Percentiles rank a stretch among this genome's conserved stretches.
Evolutionary conservation across 2,329 filamentous ascomycete species (phyloP).

Genomic region (Phialophora chinensis): DNA sequence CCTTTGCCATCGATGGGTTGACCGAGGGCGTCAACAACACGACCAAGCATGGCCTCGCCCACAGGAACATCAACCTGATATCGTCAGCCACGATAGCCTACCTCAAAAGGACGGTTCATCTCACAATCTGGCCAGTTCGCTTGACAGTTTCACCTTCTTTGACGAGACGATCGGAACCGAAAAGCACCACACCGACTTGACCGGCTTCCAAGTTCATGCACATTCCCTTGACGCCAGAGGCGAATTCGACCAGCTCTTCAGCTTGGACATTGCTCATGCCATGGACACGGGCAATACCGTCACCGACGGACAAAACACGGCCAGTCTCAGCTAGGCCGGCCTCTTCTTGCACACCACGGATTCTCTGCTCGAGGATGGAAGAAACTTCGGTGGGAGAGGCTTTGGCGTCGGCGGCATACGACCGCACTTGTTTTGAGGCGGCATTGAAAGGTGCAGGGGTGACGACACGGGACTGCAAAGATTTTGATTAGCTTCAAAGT

Average conservation of each 20-base stretch:
- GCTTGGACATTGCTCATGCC: slow-evolving; percentile 99
- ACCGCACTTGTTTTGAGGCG: slow-evolving; percentile 74
- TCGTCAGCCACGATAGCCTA: slow-evolving; percentile 36
- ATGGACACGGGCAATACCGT: slow-evolving; percentile 99
- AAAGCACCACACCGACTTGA: slow-evolving; percentile 99
- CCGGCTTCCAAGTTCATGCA: slow-evolving; percentile 99
- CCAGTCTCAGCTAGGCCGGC: slow-evolving; percentile 96
- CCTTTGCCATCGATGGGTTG: slow-evolving; percentile 99
- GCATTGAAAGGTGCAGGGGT: slow-evolving; percentile 77
- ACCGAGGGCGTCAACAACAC: slow-evolving; percentile 97
- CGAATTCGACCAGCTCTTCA: slow-evolving; percentile 99
- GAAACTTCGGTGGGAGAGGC: slow-evolving; percentile 97
- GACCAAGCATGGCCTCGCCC: slow-evolving; percentile 88
- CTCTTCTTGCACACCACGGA: slow-evolving; percentile 98
- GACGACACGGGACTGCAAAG: slow-evolving; percentile 79
- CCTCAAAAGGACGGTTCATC: slow-evolving; percentile 44
- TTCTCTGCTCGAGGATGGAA: slow-evolving; percentile 98
- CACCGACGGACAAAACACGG: slow-evolving; percentile 98
- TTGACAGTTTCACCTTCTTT: slow-evolving; percentile 99
- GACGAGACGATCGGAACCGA: slow-evolving; percentile 99
- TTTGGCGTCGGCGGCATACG: slow-evolving; percentile 92
- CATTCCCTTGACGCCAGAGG: slow-evolving; percentile 99
- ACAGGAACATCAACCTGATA: slow-evolving; percentile 92
- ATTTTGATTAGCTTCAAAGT: slow-evolving; percentile 45
- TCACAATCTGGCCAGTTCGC: slow-evolving; percentile 98